Base-by-base conservation (phyloP, 31 red algal species). In the Odonthalia washingtoniensis region DNA sequence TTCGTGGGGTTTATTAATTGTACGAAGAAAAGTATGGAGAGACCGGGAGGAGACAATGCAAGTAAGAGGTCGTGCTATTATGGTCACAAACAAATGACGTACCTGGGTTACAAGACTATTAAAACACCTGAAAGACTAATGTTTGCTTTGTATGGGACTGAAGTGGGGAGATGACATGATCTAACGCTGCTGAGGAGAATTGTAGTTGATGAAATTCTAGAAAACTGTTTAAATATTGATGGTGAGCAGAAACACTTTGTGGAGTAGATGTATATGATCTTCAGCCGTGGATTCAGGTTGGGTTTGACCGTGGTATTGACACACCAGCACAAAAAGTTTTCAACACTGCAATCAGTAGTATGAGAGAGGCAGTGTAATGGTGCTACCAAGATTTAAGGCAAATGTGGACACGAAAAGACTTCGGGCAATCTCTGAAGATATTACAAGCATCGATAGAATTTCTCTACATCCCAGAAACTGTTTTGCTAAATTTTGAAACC, bases 301-400 rank as follows among this genome's bases (percentile, higher is more conserved):
- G 14, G 33, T 70, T 70, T 70, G 27, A 30, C 9, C 5, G 14
- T 12, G 33, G 6, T 9, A 26, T 6, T 30, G 66, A 6, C 9
- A 30, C 66, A 21, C 12, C 12, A 36, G 14, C 6, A 30, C 28
- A 36, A 30, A 30, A 9, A 70, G 6, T 70, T 9, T 33, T 70
- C 28, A 70, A 33, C 28, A 6, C 14, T 70, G 66, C n/a, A 18
- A 70, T 70, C 6, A 21, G 6, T 26, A 12, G 28, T 6, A 12
- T 36, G n/a, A 12, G 66, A 12, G 66, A 18, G 27, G n/a, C 28
- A 12, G 66, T 70, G 9, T 6, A 70, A 36, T 36, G 9, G n/a
- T 18, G 28, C 28, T 70, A 70, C 66, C 9, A 70, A 36, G 66
- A 70, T 36, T 26, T 70, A 6, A 70, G 28, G 66, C 66, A 70